A percentile compares a stretch with the other conserved stretches of the same genome.
Conservation (phyloP, 108 stramenopile genomes). For the Hondaea fermentalgiana region DNA sequence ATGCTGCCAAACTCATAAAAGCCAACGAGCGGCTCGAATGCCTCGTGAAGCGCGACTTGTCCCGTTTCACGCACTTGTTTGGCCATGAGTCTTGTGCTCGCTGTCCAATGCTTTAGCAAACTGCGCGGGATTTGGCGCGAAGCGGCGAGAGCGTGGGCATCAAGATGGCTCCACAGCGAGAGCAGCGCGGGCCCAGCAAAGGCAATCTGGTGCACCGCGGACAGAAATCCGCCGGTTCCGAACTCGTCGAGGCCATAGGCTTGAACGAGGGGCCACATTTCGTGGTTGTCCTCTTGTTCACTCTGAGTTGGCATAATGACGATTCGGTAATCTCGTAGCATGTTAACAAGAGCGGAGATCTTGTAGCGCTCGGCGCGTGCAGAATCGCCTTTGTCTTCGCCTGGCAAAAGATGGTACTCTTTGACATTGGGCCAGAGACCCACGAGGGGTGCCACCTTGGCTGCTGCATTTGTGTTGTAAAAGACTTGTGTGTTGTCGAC, state of each 20-base stretch:
- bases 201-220: background rate
- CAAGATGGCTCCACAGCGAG: background rate
- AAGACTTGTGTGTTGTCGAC: background rate
- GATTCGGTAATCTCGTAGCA: background rate
- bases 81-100: background rate
- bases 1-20: constrained; percentile 2
- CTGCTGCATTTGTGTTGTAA: background rate
- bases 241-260: constrained; percentile 13
- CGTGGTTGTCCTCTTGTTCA: background rate
- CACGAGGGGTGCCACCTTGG: background rate
- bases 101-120: background rate
- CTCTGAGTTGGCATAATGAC: background rate
- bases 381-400: background rate
- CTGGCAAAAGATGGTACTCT: background rate
- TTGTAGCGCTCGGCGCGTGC: background rate
- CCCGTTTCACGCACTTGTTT: background rate
- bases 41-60: background rate
- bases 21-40: background rate
- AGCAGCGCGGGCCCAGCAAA: background rate
- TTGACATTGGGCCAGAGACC: background rate
- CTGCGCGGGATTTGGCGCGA: background rate
- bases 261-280: background rate
- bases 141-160: background rate
- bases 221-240: background rate
- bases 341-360: background rate